phyloP scores from a whole-genome alignment of 2,329 filamentous ascomycete species.

The Cladophialophora exuberans region DNA sequence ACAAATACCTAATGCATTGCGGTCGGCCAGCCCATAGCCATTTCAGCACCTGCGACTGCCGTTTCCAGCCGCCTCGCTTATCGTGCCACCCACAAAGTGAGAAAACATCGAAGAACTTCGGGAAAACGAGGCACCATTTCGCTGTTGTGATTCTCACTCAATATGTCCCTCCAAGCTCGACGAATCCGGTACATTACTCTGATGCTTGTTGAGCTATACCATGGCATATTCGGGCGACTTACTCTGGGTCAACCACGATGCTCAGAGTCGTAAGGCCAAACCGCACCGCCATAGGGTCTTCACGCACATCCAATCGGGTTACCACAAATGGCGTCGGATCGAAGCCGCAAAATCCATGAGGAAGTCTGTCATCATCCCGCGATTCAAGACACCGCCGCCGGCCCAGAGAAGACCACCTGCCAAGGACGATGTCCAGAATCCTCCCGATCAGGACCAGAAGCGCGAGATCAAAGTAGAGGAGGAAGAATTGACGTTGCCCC shows the following conservation, averaged over 20 bases:
- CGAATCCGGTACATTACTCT: too few species aligned
- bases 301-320: slow-evolving; percentile 8
- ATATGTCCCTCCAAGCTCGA: too few species aligned
- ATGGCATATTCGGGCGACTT: too few species aligned
- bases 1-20: too few species aligned
- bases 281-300: slow-evolving; percentile 7
- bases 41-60: too few species aligned
- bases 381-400: not conserved
- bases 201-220: too few species aligned
- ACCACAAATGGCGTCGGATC: slow-evolving; percentile 1
- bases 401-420: not conserved
- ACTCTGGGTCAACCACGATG: slow-evolving; percentile 7
- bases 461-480: not conserved
- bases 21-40: too few species aligned
- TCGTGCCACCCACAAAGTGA: too few species aligned
- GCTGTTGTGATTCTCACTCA: too few species aligned
- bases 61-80: too few species aligned
- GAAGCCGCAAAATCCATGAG: slow-evolving; percentile 2
- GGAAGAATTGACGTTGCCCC: not conserved
- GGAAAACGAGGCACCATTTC: too few species aligned
- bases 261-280: not conserved
- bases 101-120: too few species aligned
- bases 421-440: not conserved
- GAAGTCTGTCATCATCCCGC: not conserved
- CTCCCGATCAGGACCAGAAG: not conserved